Conservation (phyloP, 1,139 yeast genomes). For the Ogataea hybrid region DNA sequence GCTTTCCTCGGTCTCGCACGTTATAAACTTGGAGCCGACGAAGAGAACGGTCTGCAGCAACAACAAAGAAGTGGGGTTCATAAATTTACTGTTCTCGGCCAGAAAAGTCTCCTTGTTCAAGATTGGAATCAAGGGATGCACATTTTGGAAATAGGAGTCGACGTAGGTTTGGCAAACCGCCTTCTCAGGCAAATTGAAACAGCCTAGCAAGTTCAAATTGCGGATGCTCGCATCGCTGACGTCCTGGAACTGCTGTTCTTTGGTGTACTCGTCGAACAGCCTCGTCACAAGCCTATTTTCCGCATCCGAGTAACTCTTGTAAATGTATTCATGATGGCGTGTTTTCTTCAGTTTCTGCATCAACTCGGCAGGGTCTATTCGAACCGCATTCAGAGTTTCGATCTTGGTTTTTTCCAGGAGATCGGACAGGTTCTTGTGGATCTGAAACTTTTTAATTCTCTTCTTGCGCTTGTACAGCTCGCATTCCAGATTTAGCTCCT, state of each 20-base stretch:
- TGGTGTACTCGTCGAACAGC: constrained; percentile 19
- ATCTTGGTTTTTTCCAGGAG: constrained; percentile 16
- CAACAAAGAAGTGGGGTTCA: constrained; percentile 11
- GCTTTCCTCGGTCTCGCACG: constrained; percentile 3
- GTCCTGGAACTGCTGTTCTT: constrained; percentile 31
- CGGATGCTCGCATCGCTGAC: constrained; percentile 65
- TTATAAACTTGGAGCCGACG: constrained; percentile 13
- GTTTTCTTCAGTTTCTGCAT: not conserved
- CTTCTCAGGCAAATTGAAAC: constrained; percentile 62
- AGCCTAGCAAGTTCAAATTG: constrained; percentile 63
- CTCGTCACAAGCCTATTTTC: constrained; percentile 3
- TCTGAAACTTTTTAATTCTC: constrained; percentile 20
- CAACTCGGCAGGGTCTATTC: constrained; percentile 15
- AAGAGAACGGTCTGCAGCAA: constrained; percentile 14
- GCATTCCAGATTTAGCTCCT: constrained; percentile 12
- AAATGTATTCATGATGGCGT: constrained; percentile 1
- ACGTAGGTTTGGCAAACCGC: constrained; percentile 60
- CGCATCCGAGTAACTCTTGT: constrained; percentile 1
- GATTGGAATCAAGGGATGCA: constrained; percentile 70
- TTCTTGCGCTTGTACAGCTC: constrained; percentile 17
- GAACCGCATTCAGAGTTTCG: constrained; percentile 15
- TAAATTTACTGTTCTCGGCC: constrained; percentile 6
- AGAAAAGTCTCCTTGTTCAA: constrained; percentile 10
- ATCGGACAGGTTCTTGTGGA: constrained; percentile 15
- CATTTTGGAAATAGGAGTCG: constrained; percentile 56